Conservation (phyloP, 148 eudicot genomes). For the Tetragonia tetragonoides region DNA sequence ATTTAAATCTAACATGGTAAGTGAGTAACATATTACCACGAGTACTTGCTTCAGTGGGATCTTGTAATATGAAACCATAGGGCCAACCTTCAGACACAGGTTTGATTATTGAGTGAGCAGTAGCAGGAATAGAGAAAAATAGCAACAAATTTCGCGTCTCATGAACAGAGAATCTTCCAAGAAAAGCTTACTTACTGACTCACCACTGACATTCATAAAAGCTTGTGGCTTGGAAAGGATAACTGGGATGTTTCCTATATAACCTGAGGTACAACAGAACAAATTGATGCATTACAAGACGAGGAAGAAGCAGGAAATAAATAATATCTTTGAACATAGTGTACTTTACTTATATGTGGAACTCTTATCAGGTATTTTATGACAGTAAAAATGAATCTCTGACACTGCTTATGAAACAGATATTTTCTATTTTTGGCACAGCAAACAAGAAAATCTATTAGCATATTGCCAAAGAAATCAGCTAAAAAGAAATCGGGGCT, state of each 20-base stretch:
- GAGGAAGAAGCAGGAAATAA: neutral
- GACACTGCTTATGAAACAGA: neutral
- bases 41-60: conserved; percentile 94
- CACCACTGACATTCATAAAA: conserved; percentile 94
- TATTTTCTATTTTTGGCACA: neutral
- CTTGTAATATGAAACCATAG: conserved; percentile 84
- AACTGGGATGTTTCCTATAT: conserved; percentile 71
- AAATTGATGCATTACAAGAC: conserved; percentile 9
- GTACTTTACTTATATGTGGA: neutral
- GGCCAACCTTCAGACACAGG: conserved; percentile 67
- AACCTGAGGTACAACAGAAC: conserved; percentile 41
- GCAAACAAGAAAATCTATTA: neutral
- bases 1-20: neutral
- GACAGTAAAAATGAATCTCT: neutral
- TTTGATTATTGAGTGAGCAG: conserved; percentile 12
- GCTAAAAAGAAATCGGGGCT: neutral
- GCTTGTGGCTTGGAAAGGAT: conserved; percentile 96
- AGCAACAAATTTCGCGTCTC: neutral
- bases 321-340: neutral
- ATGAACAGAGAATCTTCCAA: conserved; percentile 8
- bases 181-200: conserved; percentile 89
- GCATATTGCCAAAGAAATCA: neutral
- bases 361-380: neutral
- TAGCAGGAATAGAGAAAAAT: neutral
- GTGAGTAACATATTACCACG: conserved; percentile 52